Evolutionary conservation across 352 stramenopile genomes (phyloP).

Genomic region (Pythium sp.): DNA sequence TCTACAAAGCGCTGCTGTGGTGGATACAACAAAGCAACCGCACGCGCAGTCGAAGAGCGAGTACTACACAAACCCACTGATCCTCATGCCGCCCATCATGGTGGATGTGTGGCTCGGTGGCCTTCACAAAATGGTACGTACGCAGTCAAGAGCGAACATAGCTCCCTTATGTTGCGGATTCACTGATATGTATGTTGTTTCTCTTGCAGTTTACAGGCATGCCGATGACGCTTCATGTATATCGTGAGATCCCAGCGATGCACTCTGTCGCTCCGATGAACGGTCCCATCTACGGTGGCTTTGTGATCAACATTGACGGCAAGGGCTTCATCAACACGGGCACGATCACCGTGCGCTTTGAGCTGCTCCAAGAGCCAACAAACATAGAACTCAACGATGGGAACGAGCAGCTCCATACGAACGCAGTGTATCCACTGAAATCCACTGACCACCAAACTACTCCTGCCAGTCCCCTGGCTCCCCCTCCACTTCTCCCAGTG

Average conservation of each 20-base stretch:
- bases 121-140: constrained; percentile 42
- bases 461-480: neutral
- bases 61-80: neutral
- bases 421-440: neutral
- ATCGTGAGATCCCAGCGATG: constrained; percentile 40
- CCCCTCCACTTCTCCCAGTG: neutral
- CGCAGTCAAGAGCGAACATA: too few relatives aligned
- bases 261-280: constrained; percentile 54
- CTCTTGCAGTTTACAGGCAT: constrained; percentile 47
- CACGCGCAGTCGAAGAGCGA: constrained; percentile 1
- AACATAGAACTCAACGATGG: neutral
- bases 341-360: constrained; percentile 59
- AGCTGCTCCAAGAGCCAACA: constrained; percentile 30
- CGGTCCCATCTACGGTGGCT: constrained; percentile 73
- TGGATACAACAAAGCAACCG: neutral
- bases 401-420: neutral
- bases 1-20: constrained; percentile 6
- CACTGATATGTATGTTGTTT: neutral
- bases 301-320: constrained; percentile 57
- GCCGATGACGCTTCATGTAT: constrained; percentile 53
- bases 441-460: neutral
- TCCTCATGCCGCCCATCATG: constrained; percentile 30
- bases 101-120: constrained; percentile 65
- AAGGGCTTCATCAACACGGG: constrained; percentile 61
- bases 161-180: too few relatives aligned